Evolutionary conservation across 345 rosid genomes (phyloP).

Genomic region (Draba incana): DNA sequence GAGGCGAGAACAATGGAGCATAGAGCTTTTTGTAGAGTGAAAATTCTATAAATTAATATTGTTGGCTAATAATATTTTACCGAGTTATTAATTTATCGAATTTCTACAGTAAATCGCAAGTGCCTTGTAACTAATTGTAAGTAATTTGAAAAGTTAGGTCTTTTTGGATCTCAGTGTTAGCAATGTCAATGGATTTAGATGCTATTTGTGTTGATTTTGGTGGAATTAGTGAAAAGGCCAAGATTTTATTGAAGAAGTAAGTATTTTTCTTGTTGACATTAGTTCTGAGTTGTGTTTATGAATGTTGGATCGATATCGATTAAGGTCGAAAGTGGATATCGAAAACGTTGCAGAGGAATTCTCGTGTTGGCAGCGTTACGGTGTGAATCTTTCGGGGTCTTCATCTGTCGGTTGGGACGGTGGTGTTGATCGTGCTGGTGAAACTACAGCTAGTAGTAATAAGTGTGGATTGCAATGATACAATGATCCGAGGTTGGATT

Average conservation of each 20-base stretch:
- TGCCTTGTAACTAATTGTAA: too few relatives aligned
- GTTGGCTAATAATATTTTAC: too few relatives aligned
- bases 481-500: conserved; percentile 79
- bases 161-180: not conserved
- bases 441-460: conserved; percentile 61
- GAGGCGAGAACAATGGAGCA: too few relatives aligned
- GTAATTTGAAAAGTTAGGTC: not conserved
- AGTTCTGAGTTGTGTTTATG: conserved; percentile 22
- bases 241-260: conserved; percentile 8
- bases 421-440: conserved; percentile 54
- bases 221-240: too few relatives aligned
- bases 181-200: conserved; percentile 5
- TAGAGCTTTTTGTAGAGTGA: too few relatives aligned
- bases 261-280: not conserved
- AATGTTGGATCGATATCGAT: conserved; percentile 59
- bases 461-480: conserved; percentile 81
- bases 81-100: too few relatives aligned
- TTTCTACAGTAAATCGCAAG: too few relatives aligned
- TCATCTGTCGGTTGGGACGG: conserved; percentile 75
- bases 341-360: conserved; percentile 71
- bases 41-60: too few relatives aligned
- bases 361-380: conserved; percentile 84
- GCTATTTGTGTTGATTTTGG: not conserved
- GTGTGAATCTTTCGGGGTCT: conserved; percentile 52
- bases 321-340: conserved; percentile 90